These are phyloP conservation scores for Aspergillus wentii DNA, from an alignment of 495 filamentous ascomycete species.

Conservation along the genomic window DNA sequence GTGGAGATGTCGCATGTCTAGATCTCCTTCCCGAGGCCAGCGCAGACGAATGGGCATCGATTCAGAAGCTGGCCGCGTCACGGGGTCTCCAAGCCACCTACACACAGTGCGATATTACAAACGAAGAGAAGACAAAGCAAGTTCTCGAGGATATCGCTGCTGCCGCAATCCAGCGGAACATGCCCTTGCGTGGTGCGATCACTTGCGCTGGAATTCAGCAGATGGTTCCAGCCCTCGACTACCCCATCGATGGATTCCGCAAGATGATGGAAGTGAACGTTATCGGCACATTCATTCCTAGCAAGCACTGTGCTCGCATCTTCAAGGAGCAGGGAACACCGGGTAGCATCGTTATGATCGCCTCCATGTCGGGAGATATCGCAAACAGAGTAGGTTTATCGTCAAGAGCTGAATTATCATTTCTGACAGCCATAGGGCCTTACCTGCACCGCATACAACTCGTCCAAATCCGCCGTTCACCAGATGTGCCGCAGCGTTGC, in stretches of 20 bases:
- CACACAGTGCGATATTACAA: slow-evolving; percentile 57
- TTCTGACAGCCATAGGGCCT: slow-evolving; percentile 41
- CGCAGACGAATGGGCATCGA: slow-evolving; percentile 32
- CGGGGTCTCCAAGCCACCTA: slow-evolving; percentile 36
- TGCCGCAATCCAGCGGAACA: slow-evolving; percentile 34
- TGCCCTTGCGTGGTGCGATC: slow-evolving; percentile 65
- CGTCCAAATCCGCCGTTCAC: slow-evolving; percentile 60
- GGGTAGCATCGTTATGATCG: slow-evolving; percentile 69
- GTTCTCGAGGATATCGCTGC: slow-evolving; percentile 36
- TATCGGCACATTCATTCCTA: slow-evolving; percentile 66
- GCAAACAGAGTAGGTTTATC: slow-evolving; percentile 55
- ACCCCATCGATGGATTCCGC: slow-evolving; percentile 54
- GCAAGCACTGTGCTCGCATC: slow-evolving; percentile 63
- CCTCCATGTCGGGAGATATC: slow-evolving; percentile 73
- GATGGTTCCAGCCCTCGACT: slow-evolving; percentile 58
- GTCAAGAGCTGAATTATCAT: not conserved
- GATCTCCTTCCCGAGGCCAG: slow-evolving; percentile 53
- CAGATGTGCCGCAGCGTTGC: slow-evolving; percentile 61
- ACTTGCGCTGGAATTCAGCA: slow-evolving; percentile 81
- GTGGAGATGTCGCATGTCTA: slow-evolving; percentile 57
- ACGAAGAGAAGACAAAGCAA: slow-evolving; percentile 36
- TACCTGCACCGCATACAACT: slow-evolving; percentile 62
- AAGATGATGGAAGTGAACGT: slow-evolving; percentile 69
- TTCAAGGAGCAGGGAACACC: slow-evolving; percentile 49
- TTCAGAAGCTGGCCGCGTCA: slow-evolving; percentile 41